Evolutionary conservation across 805 yeast genomes (phyloP), one percentile per base, ranked within the genome.

Genomic region (Starmerella kuoi): DNA sequence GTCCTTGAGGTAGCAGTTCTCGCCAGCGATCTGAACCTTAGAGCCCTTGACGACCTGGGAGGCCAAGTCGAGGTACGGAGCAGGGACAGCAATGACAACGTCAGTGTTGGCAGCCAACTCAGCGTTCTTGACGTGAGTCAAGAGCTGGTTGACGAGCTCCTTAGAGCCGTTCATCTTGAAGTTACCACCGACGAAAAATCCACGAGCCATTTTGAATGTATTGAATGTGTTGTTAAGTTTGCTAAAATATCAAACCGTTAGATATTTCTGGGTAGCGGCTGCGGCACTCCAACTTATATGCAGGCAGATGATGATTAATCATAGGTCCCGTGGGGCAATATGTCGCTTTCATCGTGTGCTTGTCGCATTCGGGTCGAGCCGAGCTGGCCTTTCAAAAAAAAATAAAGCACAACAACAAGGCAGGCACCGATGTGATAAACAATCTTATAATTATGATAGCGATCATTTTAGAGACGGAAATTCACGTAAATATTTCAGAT

Each of bases 161-260:
- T 78, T 79, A 62, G 94, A 70, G 63, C 98, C 98, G 76, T 91
- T 91, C 84, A 91, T 79, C 70, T 91, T 91, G 77, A 91, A 88
- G 86, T 91, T 91, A 61, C 98, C 98, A 59, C 98, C 98, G 62
- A 91, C 95, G 67, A 91, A 87, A 72, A 88, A 91, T 67, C 73
- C 75, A 69, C 94, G 82, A 64, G 94, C 78, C 94, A 54, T 54
- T 37, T 27, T 45, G 34, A 38, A 12, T n/a, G 18, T 19, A 19
- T 33, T 20, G 23, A n/a, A n/a, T 8, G 21, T 17, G 7, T 8
- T 8, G 23, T 17, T 15, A 25, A 25, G 14, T 9, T 25, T 25
- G 9, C 28, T 14, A 11, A 14, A 11, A 11, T 14, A 11, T 25
- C 14, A 25, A 17, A n/a, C 31, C 31, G 30, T 25, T 35, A 23